Evolutionary conservation across 116 monocot genomes (phyloP), one percentile per base, ranked within the genome.

Genomic region (Trichopus zeylanicus): DNA sequence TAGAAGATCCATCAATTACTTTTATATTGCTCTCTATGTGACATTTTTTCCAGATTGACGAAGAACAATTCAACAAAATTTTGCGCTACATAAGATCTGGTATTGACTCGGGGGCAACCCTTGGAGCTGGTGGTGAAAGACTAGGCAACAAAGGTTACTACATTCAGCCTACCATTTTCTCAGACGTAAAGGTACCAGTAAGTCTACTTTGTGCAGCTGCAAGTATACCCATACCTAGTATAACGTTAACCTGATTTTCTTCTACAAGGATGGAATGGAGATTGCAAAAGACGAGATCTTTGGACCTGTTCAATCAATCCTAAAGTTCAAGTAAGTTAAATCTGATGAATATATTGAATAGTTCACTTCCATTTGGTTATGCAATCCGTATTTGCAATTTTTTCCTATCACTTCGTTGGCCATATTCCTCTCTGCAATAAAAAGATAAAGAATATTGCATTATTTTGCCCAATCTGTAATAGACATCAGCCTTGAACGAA

Each of bases 101-200:
- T 3, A 56, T 30, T 47, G 20, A 18, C 19, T 55, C 56, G 1
- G 70, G 70, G 12, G 70, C 70, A 5, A 62, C 61, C 18, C n/a
- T 70, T 13, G 10, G 42, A 12, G 31, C 63, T 0, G 69, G 69
- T 9, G 69, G 69, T 46, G 53, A 62, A 16, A 8, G 61, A 19
- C 22, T 6, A 0, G 46, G 63, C n/a, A n/a, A 56, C 24, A 53
- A 63, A 46, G 70, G 70, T n/a, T 70, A 63, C 32, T 70, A 31
- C 55, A 63, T 70, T 6, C 54, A 70, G n/a, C 70, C 70, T 13
- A 63, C 70, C 6, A 63, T 70, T 1, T 70, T 70, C 25, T 31
- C 62, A 15, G 62, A 63, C 31, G 70, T 63, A 2, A 62, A 70
- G 47, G 67, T 67, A 47, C 1, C 12, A 46, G 9, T 21, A n/a